phyloP scores from a whole-genome alignment of 495 filamentous ascomycete species.

The Aspergillus bertholletiae region DNA sequence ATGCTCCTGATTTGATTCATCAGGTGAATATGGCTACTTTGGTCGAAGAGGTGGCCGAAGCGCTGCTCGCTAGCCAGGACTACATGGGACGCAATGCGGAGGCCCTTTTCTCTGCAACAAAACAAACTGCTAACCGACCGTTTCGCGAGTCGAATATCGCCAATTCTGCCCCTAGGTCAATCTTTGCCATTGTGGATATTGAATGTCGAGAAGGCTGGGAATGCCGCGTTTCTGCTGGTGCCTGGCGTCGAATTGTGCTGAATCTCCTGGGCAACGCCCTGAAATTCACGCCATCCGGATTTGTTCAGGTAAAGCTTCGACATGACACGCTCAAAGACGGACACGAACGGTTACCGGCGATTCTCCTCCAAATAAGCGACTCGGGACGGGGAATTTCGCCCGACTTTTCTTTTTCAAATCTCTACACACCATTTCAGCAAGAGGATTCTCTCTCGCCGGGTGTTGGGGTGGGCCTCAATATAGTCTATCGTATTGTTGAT shows the following conservation, averaged over 20 bases:
- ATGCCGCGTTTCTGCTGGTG: slow-evolving; percentile 31
- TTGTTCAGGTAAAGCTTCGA: slow-evolving; percentile 53
- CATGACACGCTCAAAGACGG: slow-evolving; percentile 21
- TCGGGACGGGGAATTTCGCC: slow-evolving; percentile 65
- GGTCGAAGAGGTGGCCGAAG: slow-evolving; percentile 58
- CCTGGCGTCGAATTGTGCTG: slow-evolving; percentile 64
- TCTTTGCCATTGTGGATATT: not conserved
- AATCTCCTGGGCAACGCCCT: slow-evolving; percentile 70
- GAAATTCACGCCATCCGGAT: slow-evolving; percentile 61
- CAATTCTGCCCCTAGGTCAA: not conserved
- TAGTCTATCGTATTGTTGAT: slow-evolving; percentile 61
- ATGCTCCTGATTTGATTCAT: not conserved
- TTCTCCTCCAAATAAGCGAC: slow-evolving; percentile 53
- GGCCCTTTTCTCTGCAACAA: not conserved
- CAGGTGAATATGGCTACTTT: slow-evolving; percentile 15
- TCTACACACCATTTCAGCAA: slow-evolving; percentile 70
- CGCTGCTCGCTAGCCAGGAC: slow-evolving; percentile 48
- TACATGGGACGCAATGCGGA: not conserved
- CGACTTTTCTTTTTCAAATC: slow-evolving; percentile 60
- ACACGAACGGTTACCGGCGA: slow-evolving; percentile 9
- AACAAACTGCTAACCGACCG: not conserved
- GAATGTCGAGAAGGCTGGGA: not conserved
- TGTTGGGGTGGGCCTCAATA: slow-evolving; percentile 66
- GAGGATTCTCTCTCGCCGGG: slow-evolving; percentile 63
- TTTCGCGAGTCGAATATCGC: not conserved